Evolutionary conservation across 2,329 filamentous ascomycete species (phyloP), one percentile per base, ranked within the genome.

Genomic region (Graphiopsis chlorocephala): DNA sequence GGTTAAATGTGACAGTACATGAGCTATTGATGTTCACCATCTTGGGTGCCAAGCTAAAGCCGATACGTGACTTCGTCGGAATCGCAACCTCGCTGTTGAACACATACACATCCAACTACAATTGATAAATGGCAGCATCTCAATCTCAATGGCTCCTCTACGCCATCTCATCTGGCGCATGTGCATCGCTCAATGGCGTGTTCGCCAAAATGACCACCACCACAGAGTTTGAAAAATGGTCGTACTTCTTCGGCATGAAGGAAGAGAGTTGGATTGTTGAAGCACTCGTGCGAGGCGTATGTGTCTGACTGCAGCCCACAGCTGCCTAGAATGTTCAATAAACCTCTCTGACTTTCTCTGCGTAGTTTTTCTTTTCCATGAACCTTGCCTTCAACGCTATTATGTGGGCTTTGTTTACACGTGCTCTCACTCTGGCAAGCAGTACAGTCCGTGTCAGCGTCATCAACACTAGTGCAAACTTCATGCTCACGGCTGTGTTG

Each of bases 321-420:
- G 26, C 25, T 17, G 8, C 15, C 48, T 8, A 28, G 15, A 52
- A 10, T 4, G 15, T 25, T 50, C 2, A 4, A 17, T 17, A 15
- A 35, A 17, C 6, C 6, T 12, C 23, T 17, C 25, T 31, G 26
- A 25, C 28, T 15, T 35, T 29, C n/a, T 6, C 20, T 38, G 1
- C 7, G 33, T 69, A 91, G 89, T 78, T 84, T 48, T 93, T 93
- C 81, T 93, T 94, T 72, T 84, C 81, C 0, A 82, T 93, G 14
- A 94, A 93, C 72, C 82, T 93, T 52, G 76, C 84, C 60, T 93
- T 92, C 77, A 92, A 93, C 72, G 89, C 86, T 61, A 81, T 92
- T 77, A 94, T 94, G 91, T 94, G 91, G 91, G 87, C 89, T 0
- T 84, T 94, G 56, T 94, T 93, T 79, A 94, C 91, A 7, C 85